A percentile compares a stretch with the other conserved stretches of the same genome.
These are phyloP conservation scores for Boeremia lycopersici DNA, from an alignment of 2,329 filamentous ascomycete genomes.

Conservation along the genomic window DNA sequence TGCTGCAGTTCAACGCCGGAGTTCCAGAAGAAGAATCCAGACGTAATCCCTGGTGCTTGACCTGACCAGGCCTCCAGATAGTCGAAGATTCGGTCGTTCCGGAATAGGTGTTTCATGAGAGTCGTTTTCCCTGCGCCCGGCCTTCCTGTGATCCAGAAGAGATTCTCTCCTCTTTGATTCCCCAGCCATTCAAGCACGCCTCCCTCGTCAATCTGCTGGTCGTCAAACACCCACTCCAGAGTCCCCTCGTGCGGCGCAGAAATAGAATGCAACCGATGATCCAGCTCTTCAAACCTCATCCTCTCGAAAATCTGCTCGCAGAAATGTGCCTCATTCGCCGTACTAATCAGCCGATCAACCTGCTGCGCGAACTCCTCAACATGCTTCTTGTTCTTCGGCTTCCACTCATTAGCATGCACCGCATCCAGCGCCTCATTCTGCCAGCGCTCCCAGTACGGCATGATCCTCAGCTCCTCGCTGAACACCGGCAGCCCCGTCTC, in stretches of 20 bases:
- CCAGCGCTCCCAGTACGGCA: conserved; percentile 33
- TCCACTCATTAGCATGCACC: conserved; percentile 36
- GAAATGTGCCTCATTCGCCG: conserved; percentile 33
- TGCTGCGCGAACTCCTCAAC: conserved; percentile 36
- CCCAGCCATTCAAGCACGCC: conserved; percentile 38
- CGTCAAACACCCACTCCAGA: conserved; percentile 35
- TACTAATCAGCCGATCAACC: conserved; percentile 27
- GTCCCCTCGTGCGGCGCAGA: conserved; percentile 25
- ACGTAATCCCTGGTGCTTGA: conserved; percentile 36
- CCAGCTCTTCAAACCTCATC: conserved; percentile 31
- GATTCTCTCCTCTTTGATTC: conserved; percentile 29
- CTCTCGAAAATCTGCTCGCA: conserved; percentile 28
- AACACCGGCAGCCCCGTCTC: conserved; percentile 35
- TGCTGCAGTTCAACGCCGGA: conserved; percentile 37
- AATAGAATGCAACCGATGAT: conserved; percentile 34
- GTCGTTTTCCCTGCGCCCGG: conserved; percentile 57
- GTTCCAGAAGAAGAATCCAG: conserved; percentile 56
- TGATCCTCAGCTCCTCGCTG: conserved; percentile 22
- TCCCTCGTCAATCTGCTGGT: conserved; percentile 18
- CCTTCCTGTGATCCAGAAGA: conserved; percentile 45
- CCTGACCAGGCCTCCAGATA: conserved; percentile 40
- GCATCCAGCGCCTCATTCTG: conserved; percentile 35
- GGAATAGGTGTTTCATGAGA: conserved; percentile 49
- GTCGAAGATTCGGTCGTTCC: conserved; percentile 32
- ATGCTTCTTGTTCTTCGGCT: conserved; percentile 35